Percentiles rank a stretch among this genome's conserved stretches.
phyloP scores from a whole-genome alignment of 2,329 filamentous ascomycete genomes.

The Claviceps cyperi region DNA sequence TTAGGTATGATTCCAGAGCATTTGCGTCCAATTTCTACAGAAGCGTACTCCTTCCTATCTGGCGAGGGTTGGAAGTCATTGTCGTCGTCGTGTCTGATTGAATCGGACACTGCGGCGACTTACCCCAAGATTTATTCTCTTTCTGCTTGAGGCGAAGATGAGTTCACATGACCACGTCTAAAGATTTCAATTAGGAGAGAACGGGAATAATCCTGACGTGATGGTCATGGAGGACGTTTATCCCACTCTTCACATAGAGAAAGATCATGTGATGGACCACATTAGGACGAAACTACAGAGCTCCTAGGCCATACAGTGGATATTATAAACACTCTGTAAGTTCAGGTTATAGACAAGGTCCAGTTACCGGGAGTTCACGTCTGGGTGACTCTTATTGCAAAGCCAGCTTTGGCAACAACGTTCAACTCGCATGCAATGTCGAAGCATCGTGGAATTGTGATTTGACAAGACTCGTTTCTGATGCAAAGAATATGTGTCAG shows the following conservation, averaged over 20 bases:
- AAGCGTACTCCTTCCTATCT: slow-evolving; percentile 29
- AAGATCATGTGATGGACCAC: background rate
- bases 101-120: slow-evolving; percentile 32
- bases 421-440: too few relatives aligned
- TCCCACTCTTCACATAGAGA: background rate
- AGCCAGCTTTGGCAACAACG: too few relatives aligned
- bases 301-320: background rate
- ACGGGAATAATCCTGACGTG: too few relatives aligned
- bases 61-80: slow-evolving; percentile 8
- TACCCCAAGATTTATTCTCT: slow-evolving; percentile 30
- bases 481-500: too few relatives aligned
- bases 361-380: too few relatives aligned
- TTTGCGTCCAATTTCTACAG: slow-evolving; percentile 31
- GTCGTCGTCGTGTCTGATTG: slow-evolving; percentile 9
- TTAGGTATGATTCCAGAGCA: slow-evolving; percentile 30
- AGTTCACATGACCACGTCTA: slow-evolving; percentile 22
- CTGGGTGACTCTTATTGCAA: too few relatives aligned
- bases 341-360: too few relatives aligned
- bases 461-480: too few relatives aligned
- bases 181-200: background rate
- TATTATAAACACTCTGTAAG: too few relatives aligned
- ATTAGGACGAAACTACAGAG: background rate
- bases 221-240: background rate
- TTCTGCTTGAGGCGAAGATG: slow-evolving; percentile 32
- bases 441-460: too few relatives aligned